Conservation (phyloP, 2,329 filamentous ascomycete genomes). For the Venturia oleaginea region DNA sequence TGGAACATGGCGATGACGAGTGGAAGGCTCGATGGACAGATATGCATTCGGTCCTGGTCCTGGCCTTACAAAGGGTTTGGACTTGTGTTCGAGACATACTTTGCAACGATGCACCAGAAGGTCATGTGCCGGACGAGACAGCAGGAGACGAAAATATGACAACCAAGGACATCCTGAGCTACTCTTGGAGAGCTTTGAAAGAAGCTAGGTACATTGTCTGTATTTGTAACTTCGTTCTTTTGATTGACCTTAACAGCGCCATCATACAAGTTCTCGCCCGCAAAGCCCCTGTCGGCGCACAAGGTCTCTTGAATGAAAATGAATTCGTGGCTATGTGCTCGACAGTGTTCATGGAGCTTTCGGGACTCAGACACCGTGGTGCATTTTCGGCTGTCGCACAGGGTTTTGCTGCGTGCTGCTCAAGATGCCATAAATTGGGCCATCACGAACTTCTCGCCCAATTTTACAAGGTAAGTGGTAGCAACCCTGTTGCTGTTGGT, state of each 20-base stretch:
- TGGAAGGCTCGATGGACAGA: slow-evolving; percentile 20
- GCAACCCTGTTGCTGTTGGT: neutral
- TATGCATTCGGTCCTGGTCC: slow-evolving; percentile 49
- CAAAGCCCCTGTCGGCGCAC: slow-evolving; percentile 24
- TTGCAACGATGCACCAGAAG: slow-evolving; percentile 91
- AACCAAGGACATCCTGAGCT: slow-evolving; percentile 85
- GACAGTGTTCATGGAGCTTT: slow-evolving; percentile 72
- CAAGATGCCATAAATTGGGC: slow-evolving; percentile 46
- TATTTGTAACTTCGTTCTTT: neutral
- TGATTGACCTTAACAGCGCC: slow-evolving; percentile 45
- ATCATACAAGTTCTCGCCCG: slow-evolving; percentile 46
- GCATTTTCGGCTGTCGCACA: slow-evolving; percentile 89
- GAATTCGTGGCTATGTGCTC: slow-evolving; percentile 60
- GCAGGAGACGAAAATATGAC: slow-evolving; percentile 62
- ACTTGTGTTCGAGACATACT: slow-evolving; percentile 63
- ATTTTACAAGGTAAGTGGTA: slow-evolving; percentile 52
- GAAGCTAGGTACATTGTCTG: slow-evolving; percentile 63
- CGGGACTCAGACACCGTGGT: slow-evolving; percentile 76
- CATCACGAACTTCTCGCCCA: slow-evolving; percentile 37
- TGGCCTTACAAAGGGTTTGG: slow-evolving; percentile 65
- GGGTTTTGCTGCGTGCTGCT: slow-evolving; percentile 78
- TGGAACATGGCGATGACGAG: neutral
- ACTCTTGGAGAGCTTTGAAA: slow-evolving; percentile 89
- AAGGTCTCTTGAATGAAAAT: slow-evolving; percentile 23
- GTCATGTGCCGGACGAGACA: slow-evolving; percentile 69